These are phyloP conservation scores for Candida sanyaensis DNA, from an alignment of 1,139 yeast genomes.

Conservation along the genomic window DNA sequence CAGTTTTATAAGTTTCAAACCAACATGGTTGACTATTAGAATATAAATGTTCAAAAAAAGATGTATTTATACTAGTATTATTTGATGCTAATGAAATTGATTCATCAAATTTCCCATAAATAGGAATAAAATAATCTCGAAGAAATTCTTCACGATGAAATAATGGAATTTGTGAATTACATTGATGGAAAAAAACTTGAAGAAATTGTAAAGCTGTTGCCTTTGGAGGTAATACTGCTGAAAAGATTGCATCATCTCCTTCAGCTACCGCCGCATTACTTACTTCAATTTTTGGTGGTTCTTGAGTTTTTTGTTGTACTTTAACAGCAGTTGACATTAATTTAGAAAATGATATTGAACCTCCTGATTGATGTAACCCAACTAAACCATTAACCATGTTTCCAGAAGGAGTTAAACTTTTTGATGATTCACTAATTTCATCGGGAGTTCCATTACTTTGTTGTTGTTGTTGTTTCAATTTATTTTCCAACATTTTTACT, in stretches of 20 bases:
- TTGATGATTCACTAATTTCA: background rate
- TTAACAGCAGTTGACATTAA: slow-evolving; percentile 76
- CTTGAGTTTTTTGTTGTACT: slow-evolving; percentile 37
- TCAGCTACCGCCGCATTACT: background rate
- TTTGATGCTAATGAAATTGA: slow-evolving; percentile 61
- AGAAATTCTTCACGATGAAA: slow-evolving; percentile 80
- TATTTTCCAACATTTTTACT: slow-evolving; percentile 54
- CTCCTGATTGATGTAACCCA: background rate
- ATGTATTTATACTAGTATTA: slow-evolving; percentile 50
- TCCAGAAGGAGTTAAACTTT: background rate
- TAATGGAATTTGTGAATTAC: slow-evolving; percentile 80
- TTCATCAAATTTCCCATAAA: slow-evolving; percentile 68
- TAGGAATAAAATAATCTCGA: slow-evolving; percentile 65
- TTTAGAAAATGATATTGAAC: slow-evolving; percentile 63
- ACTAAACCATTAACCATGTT: background rate
- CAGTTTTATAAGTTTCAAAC: slow-evolving; percentile 11
- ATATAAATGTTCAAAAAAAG: slow-evolving; percentile 10
- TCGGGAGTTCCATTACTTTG: slow-evolving; percentile 22
- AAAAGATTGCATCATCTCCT: slow-evolving; percentile 20
- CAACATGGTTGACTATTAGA: slow-evolving; percentile 6
- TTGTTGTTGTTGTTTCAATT: slow-evolving; percentile 39
- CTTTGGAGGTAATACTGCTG: slow-evolving; percentile 69
- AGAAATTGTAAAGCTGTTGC: slow-evolving; percentile 66
- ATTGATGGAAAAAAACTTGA: slow-evolving; percentile 71
- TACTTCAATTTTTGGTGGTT: slow-evolving; percentile 5